Percentiles rank a stretch among this genome's conserved stretches.
Conservation (phyloP, 805 yeast species). For the Starmerella riodocensis region DNA sequence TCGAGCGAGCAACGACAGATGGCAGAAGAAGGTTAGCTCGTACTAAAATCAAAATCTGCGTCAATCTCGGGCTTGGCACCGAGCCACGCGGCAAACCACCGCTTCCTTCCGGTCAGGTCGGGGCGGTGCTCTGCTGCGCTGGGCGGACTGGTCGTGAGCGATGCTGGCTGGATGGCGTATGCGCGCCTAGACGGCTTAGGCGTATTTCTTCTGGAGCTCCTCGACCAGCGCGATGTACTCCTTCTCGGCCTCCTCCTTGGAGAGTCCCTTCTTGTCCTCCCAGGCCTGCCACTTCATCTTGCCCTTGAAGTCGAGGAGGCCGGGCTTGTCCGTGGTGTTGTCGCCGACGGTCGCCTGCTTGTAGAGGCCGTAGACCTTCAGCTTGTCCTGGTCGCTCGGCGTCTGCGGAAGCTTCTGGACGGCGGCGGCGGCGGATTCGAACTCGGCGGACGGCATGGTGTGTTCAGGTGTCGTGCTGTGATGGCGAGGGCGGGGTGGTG, state of each 20-base stretch:
- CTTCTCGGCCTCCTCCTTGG: slow-evolving; percentile 82
- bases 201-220: slow-evolving; percentile 20
- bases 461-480: no score
- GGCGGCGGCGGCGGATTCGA: slow-evolving; percentile 47
- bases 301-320: slow-evolving; percentile 83
- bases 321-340: slow-evolving; percentile 76
- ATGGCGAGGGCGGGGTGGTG: no score
- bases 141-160: no score
- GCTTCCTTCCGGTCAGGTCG: no score
- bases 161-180: no score
- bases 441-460: slow-evolving; percentile 32
- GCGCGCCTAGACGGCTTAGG: no score
- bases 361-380: slow-evolving; percentile 78
- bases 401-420: slow-evolving; percentile 61
- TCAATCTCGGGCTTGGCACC: no score
- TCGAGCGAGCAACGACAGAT: no score
- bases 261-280: slow-evolving; percentile 69
- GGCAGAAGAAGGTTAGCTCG: no score
- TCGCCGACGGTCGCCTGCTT: slow-evolving; percentile 98
- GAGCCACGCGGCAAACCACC: no score
- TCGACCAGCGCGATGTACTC: slow-evolving; percentile 36
- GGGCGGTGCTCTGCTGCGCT: no score
- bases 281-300: slow-evolving; percentile 98
- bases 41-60: no score
- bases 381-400: slow-evolving; percentile 77